These are phyloP conservation scores for Amanita inopinata DNA, from an alignment of 768 basidiomycete genomes.

Conservation along the genomic window DNA sequence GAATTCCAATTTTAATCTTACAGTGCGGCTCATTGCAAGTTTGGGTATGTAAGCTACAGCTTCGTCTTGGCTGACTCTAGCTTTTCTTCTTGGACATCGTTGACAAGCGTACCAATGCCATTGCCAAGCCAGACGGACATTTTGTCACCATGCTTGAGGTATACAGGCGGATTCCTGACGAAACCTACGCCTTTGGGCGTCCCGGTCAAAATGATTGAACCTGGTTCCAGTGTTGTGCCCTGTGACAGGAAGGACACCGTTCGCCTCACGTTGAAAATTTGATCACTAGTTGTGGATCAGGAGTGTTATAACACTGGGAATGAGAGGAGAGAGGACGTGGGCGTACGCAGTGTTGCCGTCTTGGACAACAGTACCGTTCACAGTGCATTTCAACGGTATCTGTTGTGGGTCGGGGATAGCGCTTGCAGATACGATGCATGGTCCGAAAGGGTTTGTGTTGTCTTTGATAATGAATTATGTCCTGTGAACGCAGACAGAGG, in stretches of 20 bases:
- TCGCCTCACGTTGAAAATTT: conserved; percentile 72
- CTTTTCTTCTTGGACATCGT: conserved; percentile 66
- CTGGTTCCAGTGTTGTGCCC: conserved; percentile 74
- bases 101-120: conserved; percentile 75
- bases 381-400: conserved; percentile 46
- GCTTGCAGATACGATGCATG: conserved; percentile 62
- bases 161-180: conserved; percentile 58
- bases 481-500: too few species aligned
- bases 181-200: conserved; percentile 81
- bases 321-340: conserved; percentile 18
- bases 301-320: not conserved
- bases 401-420: conserved; percentile 58
- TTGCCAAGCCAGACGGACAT: conserved; percentile 58
- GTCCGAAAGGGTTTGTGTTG: conserved; percentile 69
- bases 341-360: conserved; percentile 73
- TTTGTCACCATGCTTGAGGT: conserved; percentile 65
- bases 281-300: conserved; percentile 38
- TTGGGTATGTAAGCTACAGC: conserved; percentile 22
- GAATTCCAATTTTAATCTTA: too few species aligned
- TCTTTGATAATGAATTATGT: too few species aligned
- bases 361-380: conserved; percentile 65
- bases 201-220: conserved; percentile 76
- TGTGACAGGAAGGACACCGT: conserved; percentile 78
- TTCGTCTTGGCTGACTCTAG: conserved; percentile 23
- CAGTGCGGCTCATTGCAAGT: too few species aligned